These are phyloP conservation scores for Hypoxylon sp. DNA, from an alignment of 2,329 filamentous ascomycete species.

Conservation along the genomic window DNA sequence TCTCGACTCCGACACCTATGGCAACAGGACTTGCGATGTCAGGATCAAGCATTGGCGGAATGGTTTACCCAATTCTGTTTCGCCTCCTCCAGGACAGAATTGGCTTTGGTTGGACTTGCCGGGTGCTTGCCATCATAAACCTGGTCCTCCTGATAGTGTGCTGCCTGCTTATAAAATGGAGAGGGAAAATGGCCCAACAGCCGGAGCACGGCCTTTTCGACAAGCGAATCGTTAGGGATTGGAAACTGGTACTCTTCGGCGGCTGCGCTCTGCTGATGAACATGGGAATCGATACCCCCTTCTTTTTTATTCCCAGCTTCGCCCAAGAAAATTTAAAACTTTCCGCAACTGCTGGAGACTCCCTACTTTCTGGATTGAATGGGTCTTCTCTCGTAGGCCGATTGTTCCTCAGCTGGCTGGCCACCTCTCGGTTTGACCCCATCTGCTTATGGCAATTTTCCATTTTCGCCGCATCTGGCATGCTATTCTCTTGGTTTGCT, in stretches of 20 bases:
- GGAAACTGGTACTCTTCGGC: constrained; percentile 41
- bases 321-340: constrained; percentile 5
- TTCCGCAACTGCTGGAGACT: constrained; percentile 13
- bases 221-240: constrained; percentile 34
- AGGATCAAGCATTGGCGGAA: constrained; percentile 36
- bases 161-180: constrained; percentile 29
- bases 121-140: constrained; percentile 51
- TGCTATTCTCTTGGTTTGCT: constrained; percentile 45
- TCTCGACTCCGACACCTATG: constrained; percentile 12
- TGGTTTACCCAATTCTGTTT: constrained; percentile 48
- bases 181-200: background rate
- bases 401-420: constrained; percentile 45
- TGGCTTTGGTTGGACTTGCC: constrained; percentile 60
- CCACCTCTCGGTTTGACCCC: constrained; percentile 41
- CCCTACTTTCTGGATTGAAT: constrained; percentile 46
- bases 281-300: constrained; percentile 47
- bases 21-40: constrained; percentile 27
- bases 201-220: background rate
- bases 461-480: constrained; percentile 37
- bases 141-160: constrained; percentile 35
- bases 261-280: constrained; percentile 42
- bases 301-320: constrained; percentile 44
- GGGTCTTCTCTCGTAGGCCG: constrained; percentile 48
- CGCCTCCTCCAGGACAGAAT: constrained; percentile 51
- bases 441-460: constrained; percentile 43